These are phyloP conservation scores for Mycena epipterygia DNA, from an alignment of 768 basidiomycete species.

Conservation along the genomic window DNA sequence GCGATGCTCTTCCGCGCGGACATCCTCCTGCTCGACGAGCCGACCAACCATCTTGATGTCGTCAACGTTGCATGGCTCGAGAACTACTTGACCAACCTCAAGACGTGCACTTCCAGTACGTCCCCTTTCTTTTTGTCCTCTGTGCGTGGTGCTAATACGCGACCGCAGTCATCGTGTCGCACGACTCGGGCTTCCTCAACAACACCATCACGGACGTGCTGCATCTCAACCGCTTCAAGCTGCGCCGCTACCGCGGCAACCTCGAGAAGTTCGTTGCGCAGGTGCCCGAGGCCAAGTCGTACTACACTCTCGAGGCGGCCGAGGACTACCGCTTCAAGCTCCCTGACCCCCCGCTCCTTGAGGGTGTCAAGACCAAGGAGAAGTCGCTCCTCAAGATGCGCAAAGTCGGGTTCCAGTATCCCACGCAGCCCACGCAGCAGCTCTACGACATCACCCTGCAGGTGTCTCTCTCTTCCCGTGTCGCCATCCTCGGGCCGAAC, in stretches of 20 bases:
- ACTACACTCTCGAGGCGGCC: slow-evolving; percentile 95
- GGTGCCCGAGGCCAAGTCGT: slow-evolving; percentile 97
- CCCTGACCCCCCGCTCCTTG: slow-evolving; percentile 95
- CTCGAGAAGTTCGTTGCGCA: slow-evolving; percentile 94
- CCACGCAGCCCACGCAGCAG: slow-evolving; percentile 87
- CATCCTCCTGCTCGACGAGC: slow-evolving; percentile 96
- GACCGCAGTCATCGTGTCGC: slow-evolving; percentile 90
- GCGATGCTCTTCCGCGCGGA: slow-evolving; percentile 99
- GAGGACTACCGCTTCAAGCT: slow-evolving; percentile 99
- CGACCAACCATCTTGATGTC: slow-evolving; percentile 97
- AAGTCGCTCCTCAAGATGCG: slow-evolving; percentile 98
- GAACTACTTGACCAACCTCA: slow-evolving; percentile 90
- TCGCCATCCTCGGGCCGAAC: slow-evolving; percentile 98
- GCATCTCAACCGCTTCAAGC: slow-evolving; percentile 98
- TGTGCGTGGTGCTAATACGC: slow-evolving; percentile 29
- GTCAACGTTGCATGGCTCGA: slow-evolving; percentile 99
- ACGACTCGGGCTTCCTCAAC: slow-evolving; percentile 98
- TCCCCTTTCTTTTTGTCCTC: slow-evolving; percentile 31
- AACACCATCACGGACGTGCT: slow-evolving; percentile 98
- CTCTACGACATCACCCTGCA: slow-evolving; percentile 96
- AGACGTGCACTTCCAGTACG: slow-evolving; percentile 92
- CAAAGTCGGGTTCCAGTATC: slow-evolving; percentile 98
- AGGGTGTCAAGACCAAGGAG: slow-evolving; percentile 99
- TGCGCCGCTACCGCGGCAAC: slow-evolving; percentile 95
- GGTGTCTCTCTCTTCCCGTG: slow-evolving; percentile 98